A percentile compares a stretch with the other conserved stretches of the same genome.
Conservation (phyloP, 805 yeast genomes). For the Yarrowia sp. region DNA sequence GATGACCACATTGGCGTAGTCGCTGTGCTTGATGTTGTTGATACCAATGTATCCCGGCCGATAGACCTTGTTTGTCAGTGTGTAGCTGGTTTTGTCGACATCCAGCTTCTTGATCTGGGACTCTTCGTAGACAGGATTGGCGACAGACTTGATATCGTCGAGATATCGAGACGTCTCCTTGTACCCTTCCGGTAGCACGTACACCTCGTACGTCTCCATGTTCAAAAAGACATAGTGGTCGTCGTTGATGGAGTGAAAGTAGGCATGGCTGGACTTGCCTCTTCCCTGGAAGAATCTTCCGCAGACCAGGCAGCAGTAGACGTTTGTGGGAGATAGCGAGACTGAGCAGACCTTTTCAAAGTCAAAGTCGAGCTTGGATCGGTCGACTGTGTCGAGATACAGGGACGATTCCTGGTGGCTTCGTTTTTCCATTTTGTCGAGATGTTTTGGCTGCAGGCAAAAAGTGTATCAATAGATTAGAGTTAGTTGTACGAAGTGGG, state of each 20-base stretch:
- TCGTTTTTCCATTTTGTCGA: conserved; percentile 8
- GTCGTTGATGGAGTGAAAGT: conserved; percentile 59
- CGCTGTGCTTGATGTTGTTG: conserved; percentile 52
- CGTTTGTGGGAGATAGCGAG: conserved; percentile 57
- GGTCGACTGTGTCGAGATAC: conserved; percentile 42
- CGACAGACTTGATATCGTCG: conserved; percentile 51
- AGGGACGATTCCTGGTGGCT: conserved; percentile 26
- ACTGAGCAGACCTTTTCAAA: conserved; percentile 64
- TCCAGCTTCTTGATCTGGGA: conserved; percentile 42
- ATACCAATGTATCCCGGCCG: conserved; percentile 66
- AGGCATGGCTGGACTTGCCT: conserved; percentile 61
- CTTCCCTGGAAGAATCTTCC: conserved; percentile 74
- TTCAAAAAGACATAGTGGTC: conserved; percentile 65
- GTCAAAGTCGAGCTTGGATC: conserved; percentile 60
- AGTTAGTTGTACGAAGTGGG: too few species aligned
- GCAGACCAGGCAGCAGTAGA: conserved; percentile 71
- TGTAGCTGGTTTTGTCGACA: conserved; percentile 27
- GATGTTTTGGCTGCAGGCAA: neutral
- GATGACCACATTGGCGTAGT: conserved; percentile 56
- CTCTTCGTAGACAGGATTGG: conserved; percentile 51
- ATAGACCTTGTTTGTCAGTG: conserved; percentile 41
- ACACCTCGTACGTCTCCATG: conserved; percentile 49
- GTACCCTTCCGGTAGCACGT: conserved; percentile 61
- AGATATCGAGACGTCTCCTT: conserved; percentile 45
- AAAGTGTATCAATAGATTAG: neutral